Conservation (phyloP, 2,329 filamentous ascomycete genomes). For the Diaporthe humulicola region DNA sequence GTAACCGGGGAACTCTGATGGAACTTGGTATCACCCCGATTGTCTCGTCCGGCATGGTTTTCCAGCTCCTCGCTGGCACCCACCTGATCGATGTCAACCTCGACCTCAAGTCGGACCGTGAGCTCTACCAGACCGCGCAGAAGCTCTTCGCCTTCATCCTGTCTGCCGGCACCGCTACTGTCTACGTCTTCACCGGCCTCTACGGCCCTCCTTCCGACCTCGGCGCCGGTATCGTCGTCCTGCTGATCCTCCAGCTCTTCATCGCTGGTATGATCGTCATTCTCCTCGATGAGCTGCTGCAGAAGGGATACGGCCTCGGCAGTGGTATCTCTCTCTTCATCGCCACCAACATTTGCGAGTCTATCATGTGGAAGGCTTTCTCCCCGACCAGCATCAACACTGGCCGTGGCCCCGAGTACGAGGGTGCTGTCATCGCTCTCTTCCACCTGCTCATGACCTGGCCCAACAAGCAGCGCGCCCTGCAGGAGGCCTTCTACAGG, state of each 20-base stretch:
- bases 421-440: conserved; percentile 97
- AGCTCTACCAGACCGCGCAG: conserved; percentile 99
- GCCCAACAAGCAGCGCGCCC: conserved; percentile 98
- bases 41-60: conserved; percentile 99
- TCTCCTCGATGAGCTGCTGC: conserved; percentile 97
- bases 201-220: conserved; percentile 98
- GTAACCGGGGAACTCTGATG: conserved; percentile 97
- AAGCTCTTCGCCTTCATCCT: conserved; percentile 99
- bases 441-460: conserved; percentile 98
- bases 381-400: conserved; percentile 99
- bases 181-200: conserved; percentile 98
- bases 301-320: conserved; percentile 99
- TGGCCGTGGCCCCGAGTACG: conserved; percentile 97
- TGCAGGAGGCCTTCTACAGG: conserved; percentile 98
- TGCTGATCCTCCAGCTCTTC: conserved; percentile 97
- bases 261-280: conserved; percentile 99
- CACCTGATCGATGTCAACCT: conserved; percentile 99
- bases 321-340: conserved; percentile 99
- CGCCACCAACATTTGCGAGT: conserved; percentile 99
- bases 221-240: conserved; percentile 97
- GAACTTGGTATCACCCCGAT: conserved; percentile 98
- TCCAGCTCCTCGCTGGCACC: conserved; percentile 99
- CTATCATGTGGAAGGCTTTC: conserved; percentile 99
- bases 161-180: conserved; percentile 96
- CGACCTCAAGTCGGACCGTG: conserved; percentile 99